These are phyloP conservation scores for Phytophthora pistaciae DNA, from an alignment of 352 stramenopile species.

Conservation along the genomic window DNA sequence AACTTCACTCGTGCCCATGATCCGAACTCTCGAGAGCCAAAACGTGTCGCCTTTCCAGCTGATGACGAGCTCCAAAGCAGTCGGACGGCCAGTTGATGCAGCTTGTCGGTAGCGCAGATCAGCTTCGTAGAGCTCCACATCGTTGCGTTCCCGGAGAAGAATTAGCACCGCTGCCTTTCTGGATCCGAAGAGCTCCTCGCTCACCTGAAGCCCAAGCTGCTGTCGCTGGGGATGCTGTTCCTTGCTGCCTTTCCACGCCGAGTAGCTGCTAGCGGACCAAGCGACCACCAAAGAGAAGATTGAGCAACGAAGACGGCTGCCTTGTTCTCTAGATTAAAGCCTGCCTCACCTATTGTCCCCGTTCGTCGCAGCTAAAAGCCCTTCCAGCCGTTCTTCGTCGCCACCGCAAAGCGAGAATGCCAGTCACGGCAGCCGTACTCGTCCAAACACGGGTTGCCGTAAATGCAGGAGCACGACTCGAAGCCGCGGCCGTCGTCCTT, in stretches of 20 bases:
- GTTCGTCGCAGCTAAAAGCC: too few relatives aligned
- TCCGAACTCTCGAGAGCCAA: neutral
- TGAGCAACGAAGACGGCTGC: neutral
- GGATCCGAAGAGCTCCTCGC: neutral
- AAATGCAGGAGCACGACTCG: constrained; percentile 90
- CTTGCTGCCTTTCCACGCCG: neutral
- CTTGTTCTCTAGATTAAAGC: neutral
- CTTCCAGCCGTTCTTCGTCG: constrained; percentile 91
- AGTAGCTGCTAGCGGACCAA: neutral
- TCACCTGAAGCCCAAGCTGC: too few relatives aligned
- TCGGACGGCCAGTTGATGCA: too few relatives aligned
- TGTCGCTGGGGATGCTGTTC: neutral
- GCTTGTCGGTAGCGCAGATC: too few relatives aligned
- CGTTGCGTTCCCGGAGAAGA: neutral
- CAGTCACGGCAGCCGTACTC: constrained; percentile 92
- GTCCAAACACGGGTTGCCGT: constrained; percentile 92
- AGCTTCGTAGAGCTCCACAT: too few relatives aligned
- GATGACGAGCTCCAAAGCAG: neutral
- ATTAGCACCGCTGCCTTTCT: neutral
- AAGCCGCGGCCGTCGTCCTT: constrained; percentile 75
- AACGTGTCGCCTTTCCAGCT: neutral
- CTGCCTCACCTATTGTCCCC: neutral
- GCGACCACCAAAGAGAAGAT: neutral
- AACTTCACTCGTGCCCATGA: neutral
- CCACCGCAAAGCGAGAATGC: constrained; percentile 85